Evolutionary conservation across 768 basidiomycete genomes (phyloP).

Genomic region (Suillus discolor): DNA sequence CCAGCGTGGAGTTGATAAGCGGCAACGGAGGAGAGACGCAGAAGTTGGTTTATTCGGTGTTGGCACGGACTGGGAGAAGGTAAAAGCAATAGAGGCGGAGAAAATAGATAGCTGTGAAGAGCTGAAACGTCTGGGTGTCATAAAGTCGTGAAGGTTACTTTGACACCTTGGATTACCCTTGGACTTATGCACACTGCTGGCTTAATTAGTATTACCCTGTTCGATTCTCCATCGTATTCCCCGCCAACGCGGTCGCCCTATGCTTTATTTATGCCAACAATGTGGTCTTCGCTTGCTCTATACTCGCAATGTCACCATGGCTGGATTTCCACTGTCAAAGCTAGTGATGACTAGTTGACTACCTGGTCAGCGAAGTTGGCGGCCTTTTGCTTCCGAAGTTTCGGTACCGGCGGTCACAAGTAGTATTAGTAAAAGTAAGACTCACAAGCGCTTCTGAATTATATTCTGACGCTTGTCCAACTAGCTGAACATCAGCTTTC

Average conservation of each 20-base stretch:
- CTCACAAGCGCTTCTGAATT: not conserved
- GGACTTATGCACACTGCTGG: conserved; percentile 9
- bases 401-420: not conserved
- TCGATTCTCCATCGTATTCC: conserved; percentile 11
- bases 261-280: conserved; percentile 32
- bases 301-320: not conserved
- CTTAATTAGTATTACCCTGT: conserved; percentile 10
- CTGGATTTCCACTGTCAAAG: no score
- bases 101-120: conserved; percentile 77
- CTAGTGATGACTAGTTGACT: no score
- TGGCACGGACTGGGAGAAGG: conserved; percentile 91
- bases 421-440: not conserved
- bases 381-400: not conserved
- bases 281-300: not conserved
- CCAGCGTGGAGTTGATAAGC: conserved; percentile 64
- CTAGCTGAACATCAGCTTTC: not conserved
- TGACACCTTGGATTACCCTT: conserved; percentile 16
- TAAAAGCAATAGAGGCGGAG: conserved; percentile 71
- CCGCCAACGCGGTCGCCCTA: conserved; percentile 14
- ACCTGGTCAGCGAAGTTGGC: not conserved
- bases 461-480: not conserved
- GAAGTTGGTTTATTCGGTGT: conserved; percentile 89
- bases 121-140: conserved; percentile 61
- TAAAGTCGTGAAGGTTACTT: conserved; percentile 35
- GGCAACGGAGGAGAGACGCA: conserved; percentile 70